Evolutionary conservation across 2,329 filamentous ascomycete species (phyloP), one percentile per base, ranked within the genome.

Genomic region (Myriosclerotinia scirpicola): DNA sequence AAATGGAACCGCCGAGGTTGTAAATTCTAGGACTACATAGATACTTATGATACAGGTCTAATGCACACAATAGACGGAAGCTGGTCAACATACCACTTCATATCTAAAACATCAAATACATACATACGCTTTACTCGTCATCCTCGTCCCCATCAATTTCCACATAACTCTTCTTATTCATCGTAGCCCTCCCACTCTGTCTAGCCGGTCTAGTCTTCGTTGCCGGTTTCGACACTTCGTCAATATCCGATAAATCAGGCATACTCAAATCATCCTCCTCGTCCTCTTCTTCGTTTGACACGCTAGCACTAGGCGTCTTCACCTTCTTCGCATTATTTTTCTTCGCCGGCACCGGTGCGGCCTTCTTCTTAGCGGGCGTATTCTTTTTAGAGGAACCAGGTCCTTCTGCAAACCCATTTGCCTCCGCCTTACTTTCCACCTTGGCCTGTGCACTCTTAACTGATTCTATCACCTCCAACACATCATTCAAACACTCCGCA

Each of bases 231-330:
- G 22, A n/a, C 26, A 55, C 40, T 46, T 44, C 54, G 17, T 71
- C 67, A 22, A 68, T 73, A 30, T 77, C 75, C 54, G 77, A 79
- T 52, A 81, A 71, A 66, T 81, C 79, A 67, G 77, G 77, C 69
- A 81, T 76, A 62, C 74, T 74, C 53, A 73, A 68, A 60, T 77
- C 76, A 17, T 75, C 75, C 15, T 73, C 73, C 22, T 74, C 74
- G 20, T 71, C 73, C 22, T 46, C 55, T 12, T 78, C 75, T 20
- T 62, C 63, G 15, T 65, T 56, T 20, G 30, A 38, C n/a, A 38
- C 54, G 4, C 53, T 59, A 26, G 44, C 40, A 59, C 63, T 65
- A 12, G 63, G 42, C 36, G 63, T 59, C 17, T 65, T 54, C 7
- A 40, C 53, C 26, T 26, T 55, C 26, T 40, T 64, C 38, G 58